phyloP scores from a whole-genome alignment of 345 rosid species.

The Hypericum androsaemum region DNA sequence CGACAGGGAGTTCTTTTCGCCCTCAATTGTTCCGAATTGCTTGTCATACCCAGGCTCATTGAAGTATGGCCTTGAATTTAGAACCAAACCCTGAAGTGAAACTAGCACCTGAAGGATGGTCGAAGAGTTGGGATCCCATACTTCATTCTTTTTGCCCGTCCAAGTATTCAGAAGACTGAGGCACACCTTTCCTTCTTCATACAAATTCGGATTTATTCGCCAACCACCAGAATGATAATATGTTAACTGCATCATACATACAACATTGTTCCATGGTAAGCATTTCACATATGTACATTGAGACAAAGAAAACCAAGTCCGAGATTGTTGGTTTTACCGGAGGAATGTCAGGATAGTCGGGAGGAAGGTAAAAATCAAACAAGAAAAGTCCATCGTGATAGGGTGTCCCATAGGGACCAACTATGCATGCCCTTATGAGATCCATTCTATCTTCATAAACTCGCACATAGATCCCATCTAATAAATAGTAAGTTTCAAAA shows the following conservation, averaged over 20 bases:
- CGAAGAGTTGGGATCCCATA: no score
- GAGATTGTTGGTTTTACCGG: conserved; percentile 42
- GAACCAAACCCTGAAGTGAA: no score
- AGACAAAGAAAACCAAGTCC: no score
- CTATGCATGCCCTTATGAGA: conserved; percentile 87
- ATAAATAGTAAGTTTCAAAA: conserved; percentile 8
- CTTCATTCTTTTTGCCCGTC: no score
- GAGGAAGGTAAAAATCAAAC: no score
- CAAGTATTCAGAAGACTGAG: no score
- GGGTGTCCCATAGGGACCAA: conserved; percentile 91
- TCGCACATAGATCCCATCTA: conserved; percentile 84
- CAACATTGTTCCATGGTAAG: not conserved
- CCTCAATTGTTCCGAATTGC: conserved; percentile 90
- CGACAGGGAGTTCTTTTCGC: conserved; percentile 85
- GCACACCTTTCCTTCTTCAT: conserved; percentile 95
- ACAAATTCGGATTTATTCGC: conserved; percentile 89
- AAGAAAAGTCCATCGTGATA: conserved; percentile 99
- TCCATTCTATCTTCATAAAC: conserved; percentile 95
- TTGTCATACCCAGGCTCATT: conserved; percentile 98
- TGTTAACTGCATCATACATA: conserved; percentile 52
- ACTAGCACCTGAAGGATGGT: no score
- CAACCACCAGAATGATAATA: conserved; percentile 97
- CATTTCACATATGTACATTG: no score
- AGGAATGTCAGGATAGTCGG: no score
- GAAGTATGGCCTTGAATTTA: conserved; percentile 93